Evolutionary conservation across 2,329 filamentous ascomycete genomes (phyloP).

Genomic region (Colletotrichum higginsianum): DNA sequence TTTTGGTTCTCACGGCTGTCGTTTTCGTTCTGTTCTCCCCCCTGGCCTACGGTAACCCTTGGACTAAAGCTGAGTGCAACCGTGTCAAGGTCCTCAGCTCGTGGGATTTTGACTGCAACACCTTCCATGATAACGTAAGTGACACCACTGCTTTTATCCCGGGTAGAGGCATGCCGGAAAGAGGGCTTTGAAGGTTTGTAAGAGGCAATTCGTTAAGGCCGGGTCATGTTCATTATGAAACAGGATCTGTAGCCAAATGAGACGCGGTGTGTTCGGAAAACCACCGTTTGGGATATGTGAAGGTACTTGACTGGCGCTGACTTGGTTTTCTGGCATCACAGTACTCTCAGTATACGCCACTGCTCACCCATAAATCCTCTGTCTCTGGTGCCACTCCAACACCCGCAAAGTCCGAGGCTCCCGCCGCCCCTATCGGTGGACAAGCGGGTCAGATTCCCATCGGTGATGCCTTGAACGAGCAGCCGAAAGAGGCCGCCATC

Average conservation of each 20-base stretch:
- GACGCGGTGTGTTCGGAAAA: slow-evolving; percentile 21
- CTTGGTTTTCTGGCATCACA: slow-evolving; percentile 21
- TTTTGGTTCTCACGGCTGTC: slow-evolving; percentile 81
- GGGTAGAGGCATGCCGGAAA: slow-evolving; percentile 52
- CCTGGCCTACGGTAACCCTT: slow-evolving; percentile 91
- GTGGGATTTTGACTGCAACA: slow-evolving; percentile 99
- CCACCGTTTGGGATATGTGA: background rate
- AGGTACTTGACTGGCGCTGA: slow-evolving; percentile 19
- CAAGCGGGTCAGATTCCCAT: slow-evolving; percentile 48
- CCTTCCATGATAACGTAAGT: slow-evolving; percentile 89
- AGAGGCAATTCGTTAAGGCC: background rate
- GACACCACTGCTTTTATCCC: slow-evolving; percentile 52
- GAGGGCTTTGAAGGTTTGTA: slow-evolving; percentile 36
- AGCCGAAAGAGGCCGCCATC: slow-evolving; percentile 53
- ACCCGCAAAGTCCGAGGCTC: slow-evolving; percentile 32
- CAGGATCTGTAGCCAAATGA: slow-evolving; percentile 34
- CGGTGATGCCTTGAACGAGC: slow-evolving; percentile 46
- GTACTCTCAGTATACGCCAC: slow-evolving; percentile 40
- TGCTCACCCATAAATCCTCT: slow-evolving; percentile 28
- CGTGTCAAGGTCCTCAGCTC: slow-evolving; percentile 87
- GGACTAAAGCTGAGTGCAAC: slow-evolving; percentile 91
- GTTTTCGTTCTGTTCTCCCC: slow-evolving; percentile 91
- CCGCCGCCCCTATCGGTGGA: slow-evolving; percentile 30
- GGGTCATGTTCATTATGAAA: background rate
- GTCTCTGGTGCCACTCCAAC: slow-evolving; percentile 28